phyloP scores from a whole-genome alignment of 148 eudicot genomes.

The Agrostemma githago region DNA sequence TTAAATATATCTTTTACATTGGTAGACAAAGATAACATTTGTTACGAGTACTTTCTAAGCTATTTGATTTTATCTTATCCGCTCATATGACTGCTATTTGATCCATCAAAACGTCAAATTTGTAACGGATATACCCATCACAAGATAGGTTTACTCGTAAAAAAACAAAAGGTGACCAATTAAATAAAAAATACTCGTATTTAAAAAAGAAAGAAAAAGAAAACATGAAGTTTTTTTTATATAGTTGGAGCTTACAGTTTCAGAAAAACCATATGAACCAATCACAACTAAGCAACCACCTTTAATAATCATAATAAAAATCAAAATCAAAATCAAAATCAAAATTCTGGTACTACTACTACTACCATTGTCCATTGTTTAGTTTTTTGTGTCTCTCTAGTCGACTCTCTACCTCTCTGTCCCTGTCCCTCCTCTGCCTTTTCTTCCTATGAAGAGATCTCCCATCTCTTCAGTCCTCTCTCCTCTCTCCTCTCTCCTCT shows the following conservation, averaged over 20 bases:
- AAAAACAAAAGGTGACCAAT: constrained; percentile 1
- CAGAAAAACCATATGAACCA: constrained; percentile 31
- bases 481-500: constrained; percentile 25
- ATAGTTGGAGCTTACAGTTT: constrained; percentile 28
- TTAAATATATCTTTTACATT: no score
- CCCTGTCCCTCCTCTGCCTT: constrained; percentile 17
- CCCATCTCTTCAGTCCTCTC: constrained; percentile 9
- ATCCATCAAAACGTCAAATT: no score
- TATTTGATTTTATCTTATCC: no score
- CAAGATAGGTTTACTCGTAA: neutral
- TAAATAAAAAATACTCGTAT: neutral
- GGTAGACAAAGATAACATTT: no score
- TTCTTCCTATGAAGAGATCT: constrained; percentile 28
- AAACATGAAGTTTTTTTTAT: constrained; percentile 17
- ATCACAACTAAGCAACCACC: constrained; percentile 28
- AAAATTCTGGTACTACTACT: neutral
- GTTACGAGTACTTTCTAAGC: no score
- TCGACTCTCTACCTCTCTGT: constrained; percentile 17
- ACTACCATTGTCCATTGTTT: neutral
- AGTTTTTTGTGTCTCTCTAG: neutral
- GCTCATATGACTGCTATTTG: no score
- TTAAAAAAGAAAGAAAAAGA: no score
- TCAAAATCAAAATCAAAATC: neutral
- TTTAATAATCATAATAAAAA: constrained; percentile 15
- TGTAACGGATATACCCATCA: no score